phyloP scores from a whole-genome alignment of 2,329 filamentous ascomycete genomes.

The Hortaea werneckii region DNA sequence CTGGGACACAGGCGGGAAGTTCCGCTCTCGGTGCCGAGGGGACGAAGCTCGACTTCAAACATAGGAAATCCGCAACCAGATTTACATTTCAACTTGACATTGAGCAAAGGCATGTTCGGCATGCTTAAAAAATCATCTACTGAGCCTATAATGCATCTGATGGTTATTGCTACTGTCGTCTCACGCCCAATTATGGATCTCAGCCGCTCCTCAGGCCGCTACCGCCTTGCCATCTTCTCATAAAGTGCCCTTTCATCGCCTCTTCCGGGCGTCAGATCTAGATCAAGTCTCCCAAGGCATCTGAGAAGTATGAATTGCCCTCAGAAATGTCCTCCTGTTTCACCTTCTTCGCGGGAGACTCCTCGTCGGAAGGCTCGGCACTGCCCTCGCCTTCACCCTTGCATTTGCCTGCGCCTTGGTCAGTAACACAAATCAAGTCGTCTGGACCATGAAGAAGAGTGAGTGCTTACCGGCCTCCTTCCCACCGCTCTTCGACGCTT shows the following conservation, averaged over 20 bases:
- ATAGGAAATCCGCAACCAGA: too few species aligned
- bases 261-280: too few species aligned
- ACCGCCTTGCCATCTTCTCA: background rate
- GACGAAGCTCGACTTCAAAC: too few species aligned
- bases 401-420: background rate
- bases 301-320: background rate
- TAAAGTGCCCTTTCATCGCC: too few species aligned
- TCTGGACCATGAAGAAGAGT: too few species aligned
- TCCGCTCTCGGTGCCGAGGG: background rate
- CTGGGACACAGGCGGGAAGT: background rate
- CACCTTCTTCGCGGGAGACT: slow-evolving; percentile 12
- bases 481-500: background rate
- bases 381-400: background rate
- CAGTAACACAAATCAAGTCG: background rate
- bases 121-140: too few species aligned
- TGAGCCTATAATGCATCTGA: background rate
- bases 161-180: background rate
- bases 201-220: background rate
- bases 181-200: background rate
- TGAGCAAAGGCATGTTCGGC: too few species aligned
- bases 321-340: slow-evolving; percentile 6
- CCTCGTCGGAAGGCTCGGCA: slow-evolving; percentile 5
- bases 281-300: too few species aligned
- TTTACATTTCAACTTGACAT: too few species aligned
- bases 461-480: background rate